Base-by-base conservation (phyloP, 129 eudicot genomes). In the Flaveria trinervia region DNA sequence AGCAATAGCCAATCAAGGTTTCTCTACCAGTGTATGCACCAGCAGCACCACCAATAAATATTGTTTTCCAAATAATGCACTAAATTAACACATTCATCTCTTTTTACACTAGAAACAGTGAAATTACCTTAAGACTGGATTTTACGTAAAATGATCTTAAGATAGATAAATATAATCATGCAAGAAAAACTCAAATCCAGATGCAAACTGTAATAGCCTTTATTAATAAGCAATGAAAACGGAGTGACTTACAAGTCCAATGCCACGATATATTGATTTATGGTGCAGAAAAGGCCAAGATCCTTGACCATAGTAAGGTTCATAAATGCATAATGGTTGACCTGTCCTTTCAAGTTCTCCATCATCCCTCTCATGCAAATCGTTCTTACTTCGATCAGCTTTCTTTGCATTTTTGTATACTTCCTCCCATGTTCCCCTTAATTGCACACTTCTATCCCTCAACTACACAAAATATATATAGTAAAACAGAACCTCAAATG, bases 321-420 rank as follows among this genome's bases (percentile, higher is more conserved):
- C 99, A 66, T 94, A 86, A 57, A 93, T 91, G 75, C 92, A 84
- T 45, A 94, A 78, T 9, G 98, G 92, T 84, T 94, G 98, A 51
- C 97, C 97, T 1, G 97, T 91, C 77, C 98, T 87, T 80, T 91
- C 97, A 55, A 94, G 91, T 83, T 94, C 98, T 16, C 97, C 97
- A 36, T 94, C 97, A 76, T 91, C 98, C 72, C 97, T 89, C 83
- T 94, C 98, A 71, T 87, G 98, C 82, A 94, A 84, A 54, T 91
- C 93, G 62, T 91, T 88, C 85, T 81, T 91, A n/a, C 73, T 70
- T 75, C 96, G 86, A 33, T 89, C 97, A 22, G 79, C 97, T 83
- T 88, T 89, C 72, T 85, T 87, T 13, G 91, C 96, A 87, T 72
- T 94, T 80, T 90, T 84, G 83, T 91, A 94, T 56, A 94, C 96